Evolutionary conservation across 192 early-diverging fungal genomes (phyloP).

Genomic region (Funneliformis mosseae): DNA sequence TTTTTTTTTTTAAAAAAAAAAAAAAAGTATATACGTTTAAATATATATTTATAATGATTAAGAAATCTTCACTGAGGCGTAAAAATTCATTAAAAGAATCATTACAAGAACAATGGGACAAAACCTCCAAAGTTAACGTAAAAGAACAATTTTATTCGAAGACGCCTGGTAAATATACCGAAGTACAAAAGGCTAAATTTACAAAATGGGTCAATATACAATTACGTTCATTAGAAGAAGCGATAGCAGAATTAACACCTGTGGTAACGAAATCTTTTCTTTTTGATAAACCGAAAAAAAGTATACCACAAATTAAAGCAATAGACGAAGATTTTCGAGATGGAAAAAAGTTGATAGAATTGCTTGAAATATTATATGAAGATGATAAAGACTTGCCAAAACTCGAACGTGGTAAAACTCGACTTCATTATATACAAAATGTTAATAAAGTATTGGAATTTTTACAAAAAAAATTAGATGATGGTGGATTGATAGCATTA

Average conservation of each 20-base stretch:
- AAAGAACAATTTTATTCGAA: conserved; percentile 8
- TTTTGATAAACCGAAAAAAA: not conserved
- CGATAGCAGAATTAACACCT: not conserved
- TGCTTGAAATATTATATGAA: conserved; percentile 4
- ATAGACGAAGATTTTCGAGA: conserved; percentile 29
- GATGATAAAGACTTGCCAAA: conserved; percentile 27
- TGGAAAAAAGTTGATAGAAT: conserved; percentile 28
- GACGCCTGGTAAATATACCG: conserved; percentile 12
- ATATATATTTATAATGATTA: too few relatives aligned
- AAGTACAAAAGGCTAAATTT: conserved; percentile 22
- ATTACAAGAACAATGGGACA: conserved; percentile 28
- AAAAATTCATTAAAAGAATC: conserved; percentile 14
- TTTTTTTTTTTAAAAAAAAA: too few relatives aligned
- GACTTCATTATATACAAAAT: conserved; percentile 30
- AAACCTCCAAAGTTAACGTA: conserved; percentile 23
- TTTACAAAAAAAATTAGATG: conserved; percentile 22
- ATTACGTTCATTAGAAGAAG: conserved; percentile 9
- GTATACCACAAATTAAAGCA: conserved; percentile 28
- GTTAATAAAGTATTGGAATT: conserved; percentile 29
- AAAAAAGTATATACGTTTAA: too few relatives aligned
- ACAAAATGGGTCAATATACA: conserved; percentile 34
- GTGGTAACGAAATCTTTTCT: not conserved
- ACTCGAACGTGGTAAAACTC: conserved; percentile 30
- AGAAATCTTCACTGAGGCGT: not conserved
- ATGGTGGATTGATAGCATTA: conserved; percentile 19